phyloP scores from a whole-genome alignment of 2,329 filamentous ascomycete genomes.

The Diaporthe vaccinii region DNA sequence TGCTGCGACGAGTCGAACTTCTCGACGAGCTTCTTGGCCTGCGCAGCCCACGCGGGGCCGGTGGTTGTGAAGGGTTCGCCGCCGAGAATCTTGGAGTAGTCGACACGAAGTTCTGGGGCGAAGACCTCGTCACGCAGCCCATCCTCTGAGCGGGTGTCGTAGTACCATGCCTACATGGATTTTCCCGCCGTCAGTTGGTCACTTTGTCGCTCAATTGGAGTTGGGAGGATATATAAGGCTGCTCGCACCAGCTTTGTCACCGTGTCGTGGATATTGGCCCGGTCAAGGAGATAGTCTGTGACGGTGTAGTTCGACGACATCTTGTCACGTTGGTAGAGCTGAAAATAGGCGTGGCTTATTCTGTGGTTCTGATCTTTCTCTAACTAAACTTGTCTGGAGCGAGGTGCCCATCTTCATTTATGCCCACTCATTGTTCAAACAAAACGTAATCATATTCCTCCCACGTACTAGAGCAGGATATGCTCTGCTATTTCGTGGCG shows the following conservation, averaged over 20 bases:
- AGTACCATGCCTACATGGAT: slow-evolving; percentile 44
- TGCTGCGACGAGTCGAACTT: slow-evolving; percentile 46
- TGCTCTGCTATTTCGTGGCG: background rate
- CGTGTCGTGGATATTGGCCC: slow-evolving; percentile 50
- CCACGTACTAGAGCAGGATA: background rate
- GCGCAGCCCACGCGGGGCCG: slow-evolving; percentile 44
- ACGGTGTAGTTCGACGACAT: slow-evolving; percentile 30
- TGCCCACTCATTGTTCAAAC: background rate
- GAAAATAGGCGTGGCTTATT: background rate
- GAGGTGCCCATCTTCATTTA: background rate
- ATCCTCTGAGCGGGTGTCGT: slow-evolving; percentile 45
- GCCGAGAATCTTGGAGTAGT: slow-evolving; percentile 50
- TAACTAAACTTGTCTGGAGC: background rate
- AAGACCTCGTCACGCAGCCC: slow-evolving; percentile 47
- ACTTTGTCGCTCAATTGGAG: background rate
- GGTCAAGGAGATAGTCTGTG: slow-evolving; percentile 50
- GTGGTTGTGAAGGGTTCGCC: slow-evolving; percentile 44
- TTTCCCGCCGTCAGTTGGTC: background rate
- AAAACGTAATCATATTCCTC: background rate
- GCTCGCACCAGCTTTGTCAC: slow-evolving; percentile 46
- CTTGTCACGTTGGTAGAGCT: background rate
- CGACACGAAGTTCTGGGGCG: slow-evolving; percentile 46
- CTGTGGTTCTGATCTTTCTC: background rate
- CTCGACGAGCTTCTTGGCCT: slow-evolving; percentile 40
- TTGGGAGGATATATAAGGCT: background rate